These are phyloP conservation scores for Mycena filopes DNA, from an alignment of 768 basidiomycete species.

Conservation along the genomic window DNA sequence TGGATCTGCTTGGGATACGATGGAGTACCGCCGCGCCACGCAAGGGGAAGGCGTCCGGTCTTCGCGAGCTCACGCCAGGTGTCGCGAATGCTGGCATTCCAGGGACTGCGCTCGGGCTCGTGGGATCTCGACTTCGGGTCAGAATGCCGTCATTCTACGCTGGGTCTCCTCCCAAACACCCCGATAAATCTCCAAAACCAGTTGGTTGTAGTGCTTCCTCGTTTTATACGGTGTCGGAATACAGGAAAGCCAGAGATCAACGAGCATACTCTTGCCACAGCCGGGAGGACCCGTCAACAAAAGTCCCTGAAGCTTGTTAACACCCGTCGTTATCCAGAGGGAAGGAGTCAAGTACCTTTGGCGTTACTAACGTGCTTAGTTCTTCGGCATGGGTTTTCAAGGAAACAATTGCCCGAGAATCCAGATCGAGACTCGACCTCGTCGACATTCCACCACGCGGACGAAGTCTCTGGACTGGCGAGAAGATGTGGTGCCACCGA, in stretches of 20 bases:
- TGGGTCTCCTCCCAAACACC: slow-evolving; percentile 64
- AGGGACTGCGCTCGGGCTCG: slow-evolving; percentile 35
- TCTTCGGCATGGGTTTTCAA: slow-evolving; percentile 62
- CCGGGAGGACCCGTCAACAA: slow-evolving; percentile 63
- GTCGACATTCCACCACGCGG: slow-evolving; percentile 45
- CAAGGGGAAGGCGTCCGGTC: slow-evolving; percentile 41
- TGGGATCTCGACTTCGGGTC: background rate
- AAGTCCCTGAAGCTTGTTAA: slow-evolving; percentile 50
- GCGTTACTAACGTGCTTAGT: slow-evolving; percentile 59
- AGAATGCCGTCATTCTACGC: slow-evolving; percentile 43
- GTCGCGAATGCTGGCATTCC: slow-evolving; percentile 40
- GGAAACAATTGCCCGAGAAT: slow-evolving; percentile 46
- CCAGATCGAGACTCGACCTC: slow-evolving; percentile 29
- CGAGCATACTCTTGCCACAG: slow-evolving; percentile 64
- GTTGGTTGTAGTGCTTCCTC: slow-evolving; percentile 66
- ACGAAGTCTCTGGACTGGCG: slow-evolving; percentile 38
- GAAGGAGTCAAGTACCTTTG: slow-evolving; percentile 50
- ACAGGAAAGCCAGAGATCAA: slow-evolving; percentile 66
- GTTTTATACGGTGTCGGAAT: slow-evolving; percentile 63
- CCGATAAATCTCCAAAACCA: slow-evolving; percentile 65
- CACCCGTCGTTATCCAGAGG: background rate
- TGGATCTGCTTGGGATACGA: slow-evolving; percentile 32
- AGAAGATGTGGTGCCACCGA: slow-evolving; percentile 42
- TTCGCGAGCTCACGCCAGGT: slow-evolving; percentile 45
- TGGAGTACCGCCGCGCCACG: slow-evolving; percentile 38